These are phyloP conservation scores for Fraxinus velutina DNA, from an alignment of 305 asterid species.

Conservation along the genomic window DNA sequence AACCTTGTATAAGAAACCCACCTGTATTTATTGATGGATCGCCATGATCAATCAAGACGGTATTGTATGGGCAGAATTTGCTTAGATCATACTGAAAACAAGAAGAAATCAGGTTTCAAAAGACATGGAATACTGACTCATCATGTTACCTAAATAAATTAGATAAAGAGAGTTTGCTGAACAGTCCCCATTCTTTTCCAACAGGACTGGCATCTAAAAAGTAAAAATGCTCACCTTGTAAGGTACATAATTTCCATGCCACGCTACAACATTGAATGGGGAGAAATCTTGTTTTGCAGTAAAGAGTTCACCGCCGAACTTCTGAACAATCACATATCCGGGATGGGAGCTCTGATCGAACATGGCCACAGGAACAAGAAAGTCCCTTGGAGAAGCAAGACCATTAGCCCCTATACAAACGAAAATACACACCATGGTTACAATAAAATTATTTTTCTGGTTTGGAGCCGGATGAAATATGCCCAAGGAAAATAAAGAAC, in stretches of 20 bases:
- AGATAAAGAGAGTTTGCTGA: background rate
- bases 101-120: conserved; percentile 29
- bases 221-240: conserved; percentile 54
- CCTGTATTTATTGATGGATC: conserved; percentile 98
- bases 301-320: conserved; percentile 91
- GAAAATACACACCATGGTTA: conserved; percentile 15
- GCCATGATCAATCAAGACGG: conserved; percentile 83
- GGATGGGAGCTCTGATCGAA: conserved; percentile 58
- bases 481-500: background rate
- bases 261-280: conserved; percentile 91
- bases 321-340: conserved; percentile 81
- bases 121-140: conserved; percentile 5
- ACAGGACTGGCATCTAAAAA: background rate
- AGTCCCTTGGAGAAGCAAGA: conserved; percentile 94
- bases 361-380: conserved; percentile 84
- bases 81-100: conserved; percentile 78
- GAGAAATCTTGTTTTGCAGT: conserved; percentile 93
- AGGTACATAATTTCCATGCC: conserved; percentile 96
- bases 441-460: conserved; percentile 2
- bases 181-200: background rate
- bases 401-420: conserved; percentile 80
- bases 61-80: conserved; percentile 91
- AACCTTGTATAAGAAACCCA: conserved; percentile 21
- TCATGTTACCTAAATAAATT: conserved; percentile 4
- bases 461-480: background rate